Percentiles rank a stretch among this genome's conserved stretches.
phyloP scores from a whole-genome alignment of 2,329 filamentous ascomycete genomes.

The Sclerotinia spermophila region DNA sequence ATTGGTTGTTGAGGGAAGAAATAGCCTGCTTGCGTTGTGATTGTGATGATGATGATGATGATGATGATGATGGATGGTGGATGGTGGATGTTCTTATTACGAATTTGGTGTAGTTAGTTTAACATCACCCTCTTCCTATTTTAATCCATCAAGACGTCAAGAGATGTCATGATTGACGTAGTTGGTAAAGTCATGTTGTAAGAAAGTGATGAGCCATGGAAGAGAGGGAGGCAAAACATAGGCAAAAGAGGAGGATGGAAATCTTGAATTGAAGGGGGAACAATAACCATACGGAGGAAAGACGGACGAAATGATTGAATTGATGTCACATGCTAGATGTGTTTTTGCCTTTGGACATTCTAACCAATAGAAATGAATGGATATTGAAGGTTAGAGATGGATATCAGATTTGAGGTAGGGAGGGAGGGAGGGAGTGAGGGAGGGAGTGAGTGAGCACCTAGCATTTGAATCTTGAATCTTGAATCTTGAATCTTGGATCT shows the following conservation, averaged over 20 bases:
- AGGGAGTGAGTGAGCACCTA: no score
- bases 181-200: background rate
- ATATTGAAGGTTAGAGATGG: constrained; percentile 2
- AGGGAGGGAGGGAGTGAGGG: background rate
- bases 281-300: background rate
- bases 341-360: background rate
- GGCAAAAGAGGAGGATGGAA: background rate
- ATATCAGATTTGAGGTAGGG: no score
- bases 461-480: no score
- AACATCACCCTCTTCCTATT: constrained; percentile 1
- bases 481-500: background rate
- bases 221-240: background rate
- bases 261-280: background rate
- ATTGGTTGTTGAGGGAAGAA: background rate
- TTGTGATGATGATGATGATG: background rate
- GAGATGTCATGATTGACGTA: constrained; percentile 2
- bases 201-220: background rate
- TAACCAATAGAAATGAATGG: background rate
- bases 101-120: background rate
- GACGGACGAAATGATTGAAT: background rate
- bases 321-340: background rate
- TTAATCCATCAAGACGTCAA: background rate
- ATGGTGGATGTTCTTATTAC: background rate
- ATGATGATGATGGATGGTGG: background rate
- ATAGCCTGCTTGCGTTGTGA: background rate